Percentiles rank a stretch among this genome's conserved stretches.
Evolutionary conservation across 148 eudicot genomes (phyloP).

Genomic region (Dysphania ambrosioides): DNA sequence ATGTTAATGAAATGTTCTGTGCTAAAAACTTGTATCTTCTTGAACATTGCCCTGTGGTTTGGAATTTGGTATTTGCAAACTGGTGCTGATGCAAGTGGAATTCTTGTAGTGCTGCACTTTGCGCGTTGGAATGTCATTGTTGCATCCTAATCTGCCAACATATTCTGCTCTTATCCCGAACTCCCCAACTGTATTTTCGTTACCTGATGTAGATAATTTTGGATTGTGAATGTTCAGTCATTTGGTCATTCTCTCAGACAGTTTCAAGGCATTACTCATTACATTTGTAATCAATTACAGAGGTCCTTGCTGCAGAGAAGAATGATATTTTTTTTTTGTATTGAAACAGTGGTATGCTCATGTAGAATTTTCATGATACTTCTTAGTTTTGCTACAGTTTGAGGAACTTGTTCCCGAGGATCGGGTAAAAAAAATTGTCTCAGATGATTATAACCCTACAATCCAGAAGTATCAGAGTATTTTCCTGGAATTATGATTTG

Average conservation of each 20-base stretch:
- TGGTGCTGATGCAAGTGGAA: not conserved
- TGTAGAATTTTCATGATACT: slow-evolving; percentile 5
- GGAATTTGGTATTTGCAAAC: slow-evolving; percentile 1
- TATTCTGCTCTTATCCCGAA: not conserved
- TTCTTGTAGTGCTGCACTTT: slow-evolving; percentile 5
- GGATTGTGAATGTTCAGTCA: slow-evolving; percentile 2
- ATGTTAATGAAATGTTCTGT: slow-evolving; percentile 11
- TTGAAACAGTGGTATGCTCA: not conserved
- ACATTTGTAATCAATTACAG: not conserved
- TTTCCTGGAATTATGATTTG: no score
- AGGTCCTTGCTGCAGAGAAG: not conserved
- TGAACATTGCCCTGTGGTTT: not conserved
- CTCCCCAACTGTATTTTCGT: not conserved
- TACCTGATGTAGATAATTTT: not conserved
- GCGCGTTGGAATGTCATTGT: slow-evolving; percentile 3
- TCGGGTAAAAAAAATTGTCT: no score
- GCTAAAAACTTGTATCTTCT: not conserved
- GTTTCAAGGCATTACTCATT: not conserved
- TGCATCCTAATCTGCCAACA: slow-evolving; percentile 14
- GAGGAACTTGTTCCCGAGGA: no score
- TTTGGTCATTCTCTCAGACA: not conserved
- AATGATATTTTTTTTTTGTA: not conserved
- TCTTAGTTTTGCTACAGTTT: not conserved
- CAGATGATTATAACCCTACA: no score
- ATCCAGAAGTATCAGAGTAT: no score